A percentile compares a stretch with the other conserved stretches of the same genome.
phyloP scores from a whole-genome alignment of 2,329 filamentous ascomycete genomes.

The Ophiocordyceps robertsii region DNA sequence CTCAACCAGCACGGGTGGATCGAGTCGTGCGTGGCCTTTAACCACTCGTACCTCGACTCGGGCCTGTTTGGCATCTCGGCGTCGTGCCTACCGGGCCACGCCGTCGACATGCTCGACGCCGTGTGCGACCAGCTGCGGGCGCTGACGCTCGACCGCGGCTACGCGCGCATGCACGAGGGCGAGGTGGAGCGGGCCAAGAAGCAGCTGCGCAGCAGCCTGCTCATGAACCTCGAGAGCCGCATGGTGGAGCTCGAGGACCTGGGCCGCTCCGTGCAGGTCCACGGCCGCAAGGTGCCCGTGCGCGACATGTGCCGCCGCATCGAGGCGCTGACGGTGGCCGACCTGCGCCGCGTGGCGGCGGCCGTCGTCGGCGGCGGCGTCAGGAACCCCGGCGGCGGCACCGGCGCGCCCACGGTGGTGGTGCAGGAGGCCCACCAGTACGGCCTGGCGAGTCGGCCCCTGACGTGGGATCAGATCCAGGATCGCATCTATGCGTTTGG shows the following conservation, averaged over 20 bases:
- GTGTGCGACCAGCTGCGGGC: slow-evolving; percentile 83
- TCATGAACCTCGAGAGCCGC: slow-evolving; percentile 95
- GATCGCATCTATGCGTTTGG: slow-evolving; percentile 74
- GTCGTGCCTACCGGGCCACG: slow-evolving; percentile 66
- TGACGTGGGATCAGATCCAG: slow-evolving; percentile 84
- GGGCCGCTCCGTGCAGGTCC: slow-evolving; percentile 90
- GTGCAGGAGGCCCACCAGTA: slow-evolving; percentile 78
- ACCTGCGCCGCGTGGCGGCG: slow-evolving; percentile 69
- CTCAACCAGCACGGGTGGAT: slow-evolving; percentile 97
- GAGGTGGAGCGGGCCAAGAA: slow-evolving; percentile 95
- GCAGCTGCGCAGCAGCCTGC: slow-evolving; percentile 73
- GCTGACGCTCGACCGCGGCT: slow-evolving; percentile 64
- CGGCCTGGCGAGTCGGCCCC: slow-evolving; percentile 50
- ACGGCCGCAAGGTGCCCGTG: slow-evolving; percentile 82
- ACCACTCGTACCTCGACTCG: slow-evolving; percentile 92
- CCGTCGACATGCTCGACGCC: slow-evolving; percentile 77
- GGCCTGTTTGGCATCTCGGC: slow-evolving; percentile 91
- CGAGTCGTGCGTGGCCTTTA: slow-evolving; percentile 89
- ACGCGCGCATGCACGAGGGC: slow-evolving; percentile 52
- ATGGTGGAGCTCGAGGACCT: slow-evolving; percentile 98
- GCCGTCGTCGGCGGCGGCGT: slow-evolving; percentile 67
- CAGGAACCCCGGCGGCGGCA: slow-evolving; percentile 61
- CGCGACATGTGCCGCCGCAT: slow-evolving; percentile 87
- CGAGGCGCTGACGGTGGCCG: slow-evolving; percentile 63
- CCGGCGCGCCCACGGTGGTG: slow-evolving; percentile 84